Percentiles rank a stretch among this genome's conserved stretches.
phyloP scores from a whole-genome alignment of 352 stramenopile genomes.

The Phytophthora vignae region DNA sequence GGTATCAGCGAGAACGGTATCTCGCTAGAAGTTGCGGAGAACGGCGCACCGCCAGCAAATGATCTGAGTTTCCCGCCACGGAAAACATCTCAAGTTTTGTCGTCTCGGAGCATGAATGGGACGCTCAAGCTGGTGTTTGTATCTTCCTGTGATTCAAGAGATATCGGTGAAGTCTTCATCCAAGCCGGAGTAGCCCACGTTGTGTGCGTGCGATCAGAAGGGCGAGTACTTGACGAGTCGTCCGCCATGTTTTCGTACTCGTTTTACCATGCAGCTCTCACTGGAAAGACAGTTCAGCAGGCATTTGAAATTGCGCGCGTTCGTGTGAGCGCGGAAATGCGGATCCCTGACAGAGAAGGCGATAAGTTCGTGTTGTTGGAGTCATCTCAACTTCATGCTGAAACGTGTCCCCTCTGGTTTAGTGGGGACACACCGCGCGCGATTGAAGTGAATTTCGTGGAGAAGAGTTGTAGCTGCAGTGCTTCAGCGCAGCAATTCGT shows the following conservation, averaged over 20 bases:
- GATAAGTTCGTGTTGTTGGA: conserved; percentile 84
- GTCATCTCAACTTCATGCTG: conserved; percentile 68
- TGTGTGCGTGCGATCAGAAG: conserved; percentile 78
- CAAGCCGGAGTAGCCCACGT: conserved; percentile 79
- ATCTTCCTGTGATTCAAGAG: conserved; percentile 79
- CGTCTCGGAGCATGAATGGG: conserved; percentile 37
- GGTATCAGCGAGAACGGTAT: conserved; percentile 16
- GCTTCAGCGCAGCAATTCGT: conserved; percentile 63
- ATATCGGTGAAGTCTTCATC: conserved; percentile 85
- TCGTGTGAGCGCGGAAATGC: conserved; percentile 77
- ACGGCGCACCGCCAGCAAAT: conserved; percentile 10
- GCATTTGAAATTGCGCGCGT: conserved; percentile 79
- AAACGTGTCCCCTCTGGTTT: conserved; percentile 52
- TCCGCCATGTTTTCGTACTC: conserved; percentile 82
- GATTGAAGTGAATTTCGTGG: conserved; percentile 62
- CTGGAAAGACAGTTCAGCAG: conserved; percentile 78
- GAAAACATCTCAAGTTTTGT: conserved; percentile 24
- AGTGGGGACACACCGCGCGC: conserved; percentile 35
- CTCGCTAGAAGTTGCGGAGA: conserved; percentile 21
- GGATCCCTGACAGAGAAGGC: conserved; percentile 63
- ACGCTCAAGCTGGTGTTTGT: conserved; percentile 86
- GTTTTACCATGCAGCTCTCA: conserved; percentile 81
- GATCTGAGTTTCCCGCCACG: conserved; percentile 12
- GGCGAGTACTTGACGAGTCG: conserved; percentile 72
- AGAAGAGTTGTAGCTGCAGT: conserved; percentile 63